Conservation (phyloP, 441 rosid species). For the Capsella rubella region DNA sequence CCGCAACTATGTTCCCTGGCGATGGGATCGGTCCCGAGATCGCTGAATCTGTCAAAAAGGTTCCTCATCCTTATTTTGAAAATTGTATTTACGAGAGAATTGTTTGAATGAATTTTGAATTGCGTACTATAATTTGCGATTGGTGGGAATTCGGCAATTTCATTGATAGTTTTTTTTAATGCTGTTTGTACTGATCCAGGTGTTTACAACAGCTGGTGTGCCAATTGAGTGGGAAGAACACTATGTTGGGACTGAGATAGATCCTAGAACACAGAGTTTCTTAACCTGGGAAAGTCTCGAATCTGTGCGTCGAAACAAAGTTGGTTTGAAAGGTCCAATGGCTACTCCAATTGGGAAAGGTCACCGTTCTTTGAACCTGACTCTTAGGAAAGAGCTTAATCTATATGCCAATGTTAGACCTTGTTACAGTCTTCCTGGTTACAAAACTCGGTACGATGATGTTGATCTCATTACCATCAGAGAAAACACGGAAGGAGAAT, state of each 20-base stretch:
- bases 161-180: slow-evolving; percentile 6
- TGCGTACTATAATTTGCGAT: not conserved
- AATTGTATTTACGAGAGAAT: not conserved
- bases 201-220: slow-evolving; percentile 82
- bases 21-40: slow-evolving; percentile 99
- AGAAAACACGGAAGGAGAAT: slow-evolving; percentile 99
- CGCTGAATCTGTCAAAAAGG: slow-evolving; percentile 95
- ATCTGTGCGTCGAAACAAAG: slow-evolving; percentile 77
- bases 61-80: slow-evolving; percentile 15
- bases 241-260: slow-evolving; percentile 77
- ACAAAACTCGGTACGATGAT: slow-evolving; percentile 91
- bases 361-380: slow-evolving; percentile 95
- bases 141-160: slow-evolving; percentile 7
- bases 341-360: slow-evolving; percentile 99
- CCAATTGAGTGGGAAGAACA: slow-evolving; percentile 98
- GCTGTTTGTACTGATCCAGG: slow-evolving; percentile 48
- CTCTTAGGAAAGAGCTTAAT: slow-evolving; percentile 94
- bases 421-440: slow-evolving; percentile 95
- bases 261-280: slow-evolving; percentile 96
- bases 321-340: slow-evolving; percentile 99
- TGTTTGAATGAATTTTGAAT: no score
- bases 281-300: slow-evolving; percentile 97
- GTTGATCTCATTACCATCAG: slow-evolving; percentile 95
- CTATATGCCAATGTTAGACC: slow-evolving; percentile 98
- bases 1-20: slow-evolving; percentile 93